Conservation (phyloP, 352 stramenopile genomes). For the Phytopythium aichiense region DNA sequence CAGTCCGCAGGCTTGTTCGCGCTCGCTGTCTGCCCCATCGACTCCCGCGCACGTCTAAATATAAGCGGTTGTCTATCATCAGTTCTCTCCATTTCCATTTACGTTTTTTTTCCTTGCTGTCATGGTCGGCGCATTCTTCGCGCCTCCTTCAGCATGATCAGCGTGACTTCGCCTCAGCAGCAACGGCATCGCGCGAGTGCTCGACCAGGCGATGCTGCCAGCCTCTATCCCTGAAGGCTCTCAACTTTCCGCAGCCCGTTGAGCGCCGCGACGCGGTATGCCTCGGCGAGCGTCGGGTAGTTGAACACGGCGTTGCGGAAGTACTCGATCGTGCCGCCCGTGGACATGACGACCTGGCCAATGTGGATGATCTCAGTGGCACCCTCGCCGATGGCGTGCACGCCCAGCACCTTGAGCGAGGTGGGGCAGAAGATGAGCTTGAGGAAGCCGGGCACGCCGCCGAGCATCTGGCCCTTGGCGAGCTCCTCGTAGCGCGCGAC, state of each 20-base stretch:
- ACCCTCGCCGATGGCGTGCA: slow-evolving; percentile 82
- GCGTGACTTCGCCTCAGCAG: not conserved
- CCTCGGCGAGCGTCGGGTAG: slow-evolving; percentile 88
- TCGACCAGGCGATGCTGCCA: not conserved
- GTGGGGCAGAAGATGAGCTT: slow-evolving; percentile 86
- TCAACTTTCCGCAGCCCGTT: slow-evolving; percentile 77
- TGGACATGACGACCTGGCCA: slow-evolving; percentile 85
- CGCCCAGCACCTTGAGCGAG: slow-evolving; percentile 68
- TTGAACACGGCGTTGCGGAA: slow-evolving; percentile 91
- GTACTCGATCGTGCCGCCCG: slow-evolving; percentile 82
- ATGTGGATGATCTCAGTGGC: slow-evolving; percentile 91
- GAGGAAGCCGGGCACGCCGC: slow-evolving; percentile 69
- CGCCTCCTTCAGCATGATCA: not conserved
- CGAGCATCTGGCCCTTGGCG: slow-evolving; percentile 83
- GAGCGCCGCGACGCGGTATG: slow-evolving; percentile 75
- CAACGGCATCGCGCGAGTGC: not conserved
- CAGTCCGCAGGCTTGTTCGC: slow-evolving; percentile 16
- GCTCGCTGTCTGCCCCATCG: slow-evolving; percentile 19
- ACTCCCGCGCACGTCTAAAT: not conserved
- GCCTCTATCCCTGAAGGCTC: slow-evolving; percentile 25
- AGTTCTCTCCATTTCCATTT: not conserved
- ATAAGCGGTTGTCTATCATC: not conserved
- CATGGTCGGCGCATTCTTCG: not conserved
- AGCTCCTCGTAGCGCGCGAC: slow-evolving; percentile 81
- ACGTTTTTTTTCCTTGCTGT: not conserved